Evolutionary conservation across 306 rosid genomes (phyloP).

Genomic region (Pyrus communis): DNA sequence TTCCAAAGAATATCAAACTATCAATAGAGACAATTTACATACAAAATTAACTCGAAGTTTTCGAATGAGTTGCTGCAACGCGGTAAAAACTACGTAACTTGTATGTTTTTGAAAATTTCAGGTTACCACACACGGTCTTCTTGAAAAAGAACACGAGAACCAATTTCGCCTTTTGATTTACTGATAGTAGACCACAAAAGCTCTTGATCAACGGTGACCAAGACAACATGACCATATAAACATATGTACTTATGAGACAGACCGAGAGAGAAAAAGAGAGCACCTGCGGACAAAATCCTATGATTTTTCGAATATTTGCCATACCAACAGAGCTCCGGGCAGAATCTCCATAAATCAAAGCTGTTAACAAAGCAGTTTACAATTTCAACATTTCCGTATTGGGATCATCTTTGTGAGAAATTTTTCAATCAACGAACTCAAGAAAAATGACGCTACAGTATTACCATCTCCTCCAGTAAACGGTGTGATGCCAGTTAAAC

Average conservation of each 20-base stretch:
- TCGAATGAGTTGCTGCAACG: neutral
- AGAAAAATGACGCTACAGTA: neutral
- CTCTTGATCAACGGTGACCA: no score
- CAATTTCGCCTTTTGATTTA: no score
- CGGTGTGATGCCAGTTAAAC: constrained; percentile 87
- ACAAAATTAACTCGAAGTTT: constrained; percentile 1
- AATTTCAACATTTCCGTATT: neutral
- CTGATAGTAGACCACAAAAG: no score
- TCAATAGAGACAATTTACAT: constrained; percentile 11
- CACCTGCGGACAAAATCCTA: constrained; percentile 98
- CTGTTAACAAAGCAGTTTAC: constrained; percentile 32
- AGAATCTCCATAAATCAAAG: constrained; percentile 69
- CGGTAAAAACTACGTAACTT: neutral
- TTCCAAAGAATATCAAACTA: constrained; percentile 95
- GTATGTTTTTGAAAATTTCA: neutral
- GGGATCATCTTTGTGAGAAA: neutral
- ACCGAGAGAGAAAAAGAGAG: constrained; percentile 6
- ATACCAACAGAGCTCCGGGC: constrained; percentile 61
- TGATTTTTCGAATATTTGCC: constrained; percentile 61
- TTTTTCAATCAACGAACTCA: neutral
- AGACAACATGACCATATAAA: no score
- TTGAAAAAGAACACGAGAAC: neutral
- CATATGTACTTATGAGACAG: neutral
- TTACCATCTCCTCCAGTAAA: constrained; percentile 83
- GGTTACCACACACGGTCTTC: neutral